Percentiles rank a stretch among this genome's conserved stretches.
These are phyloP conservation scores for Fagopyrum esculentum DNA, from an alignment of 148 eudicot species.

Conservation along the genomic window DNA sequence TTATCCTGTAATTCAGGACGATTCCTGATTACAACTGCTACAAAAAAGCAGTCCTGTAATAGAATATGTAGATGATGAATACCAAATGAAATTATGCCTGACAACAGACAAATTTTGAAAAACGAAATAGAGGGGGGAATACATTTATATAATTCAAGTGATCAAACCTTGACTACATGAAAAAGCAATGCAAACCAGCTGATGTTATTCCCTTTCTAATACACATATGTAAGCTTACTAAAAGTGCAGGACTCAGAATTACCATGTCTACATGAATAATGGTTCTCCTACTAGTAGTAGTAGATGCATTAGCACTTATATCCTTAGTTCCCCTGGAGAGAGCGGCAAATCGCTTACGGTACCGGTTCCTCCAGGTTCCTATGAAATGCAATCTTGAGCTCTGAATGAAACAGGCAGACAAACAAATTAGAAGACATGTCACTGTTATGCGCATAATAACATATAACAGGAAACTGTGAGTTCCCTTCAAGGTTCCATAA, in stretches of 20 bases:
- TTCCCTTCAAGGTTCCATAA: background rate
- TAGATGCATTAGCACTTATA: constrained; percentile 28
- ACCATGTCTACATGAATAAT: constrained; percentile 94
- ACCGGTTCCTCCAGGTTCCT: constrained; percentile 96
- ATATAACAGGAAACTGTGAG: background rate
- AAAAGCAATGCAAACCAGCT: background rate
- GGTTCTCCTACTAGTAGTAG: constrained; percentile 28
- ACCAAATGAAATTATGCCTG: background rate
- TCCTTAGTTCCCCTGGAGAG: constrained; percentile 29
- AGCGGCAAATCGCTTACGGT: constrained; percentile 64
- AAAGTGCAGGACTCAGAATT: constrained; percentile 17
- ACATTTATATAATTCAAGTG: background rate
- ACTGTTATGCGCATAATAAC: background rate
- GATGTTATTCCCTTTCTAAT: background rate
- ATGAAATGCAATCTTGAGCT: constrained; percentile 91
- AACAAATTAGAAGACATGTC: background rate
- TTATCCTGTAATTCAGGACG: constrained; percentile 63
- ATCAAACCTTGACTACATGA: background rate
- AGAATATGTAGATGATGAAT: constrained; percentile 7
- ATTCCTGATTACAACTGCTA: constrained; percentile 75
- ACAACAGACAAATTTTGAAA: background rate
- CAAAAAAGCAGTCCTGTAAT: constrained; percentile 92
- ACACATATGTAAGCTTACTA: background rate
- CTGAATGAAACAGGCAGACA: constrained; percentile 28
- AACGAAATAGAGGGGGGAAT: background rate